Evolutionary conservation across 2,329 filamentous ascomycete species (phyloP).

Genomic region (Bipolaris victoriae): DNA sequence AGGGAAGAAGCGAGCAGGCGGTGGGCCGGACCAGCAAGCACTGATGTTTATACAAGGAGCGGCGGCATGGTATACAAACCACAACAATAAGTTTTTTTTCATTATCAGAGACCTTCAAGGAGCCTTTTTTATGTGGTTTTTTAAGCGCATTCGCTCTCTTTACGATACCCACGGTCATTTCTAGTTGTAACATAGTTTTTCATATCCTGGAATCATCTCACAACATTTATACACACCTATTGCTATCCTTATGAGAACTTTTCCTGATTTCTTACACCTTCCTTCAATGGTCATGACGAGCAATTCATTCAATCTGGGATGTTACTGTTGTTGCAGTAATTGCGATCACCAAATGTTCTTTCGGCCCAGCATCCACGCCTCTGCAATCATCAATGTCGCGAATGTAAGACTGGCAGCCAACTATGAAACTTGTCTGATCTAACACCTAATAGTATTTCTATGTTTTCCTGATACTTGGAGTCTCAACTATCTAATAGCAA

Average conservation of each 20-base stretch:
- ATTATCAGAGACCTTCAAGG: background rate
- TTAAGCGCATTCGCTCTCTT: conserved; percentile 6
- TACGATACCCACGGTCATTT: conserved; percentile 19
- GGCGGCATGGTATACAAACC: conserved; percentile 46
- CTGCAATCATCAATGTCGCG: background rate
- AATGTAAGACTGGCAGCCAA: background rate
- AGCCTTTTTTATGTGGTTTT: background rate
- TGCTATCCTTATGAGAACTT: no score
- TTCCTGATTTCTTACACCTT: no score
- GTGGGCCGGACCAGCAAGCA: conserved; percentile 48
- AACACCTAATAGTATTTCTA: no score
- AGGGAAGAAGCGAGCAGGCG: conserved; percentile 51
- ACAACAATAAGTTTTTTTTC: conserved; percentile 29
- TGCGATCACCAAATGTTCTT: no score
- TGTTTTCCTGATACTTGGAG: no score
- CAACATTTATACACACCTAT: no score
- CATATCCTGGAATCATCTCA: background rate
- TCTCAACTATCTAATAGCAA: no score
- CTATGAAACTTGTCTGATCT: no score
- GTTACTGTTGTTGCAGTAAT: no score
- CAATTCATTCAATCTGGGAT: no score
- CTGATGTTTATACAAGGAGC: conserved; percentile 38
- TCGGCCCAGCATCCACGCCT: no score
- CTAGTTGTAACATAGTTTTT: conserved; percentile 3
- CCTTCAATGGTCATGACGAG: no score